Evolutionary conservation across 2,329 filamentous ascomycete species (phyloP), one percentile per base, ranked within the genome.

Genomic region (Pyrenochaeta sp.): DNA sequence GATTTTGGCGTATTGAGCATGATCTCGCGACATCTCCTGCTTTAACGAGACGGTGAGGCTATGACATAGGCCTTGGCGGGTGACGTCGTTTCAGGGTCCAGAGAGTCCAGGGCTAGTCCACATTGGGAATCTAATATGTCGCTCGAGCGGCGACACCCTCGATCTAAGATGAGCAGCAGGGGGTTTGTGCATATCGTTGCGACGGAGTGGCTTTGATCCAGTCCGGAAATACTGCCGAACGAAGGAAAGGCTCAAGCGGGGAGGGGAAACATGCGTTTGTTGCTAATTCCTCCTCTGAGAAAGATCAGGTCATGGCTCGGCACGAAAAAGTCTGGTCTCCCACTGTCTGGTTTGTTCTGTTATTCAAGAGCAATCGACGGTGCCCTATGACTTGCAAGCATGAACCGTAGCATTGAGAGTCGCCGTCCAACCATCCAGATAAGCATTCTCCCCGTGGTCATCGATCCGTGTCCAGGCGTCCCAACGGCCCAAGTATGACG

Each of bases 11-110:
- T 15, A 28, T 24, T 48, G 39, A 45, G 42, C 39, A 50, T 54
- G 52, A 56, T 52, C 22, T 54, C 28, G 52, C 45, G 42, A 45
- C 40, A 42, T 40, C 52, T 50, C 62, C 59, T 59, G 63, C 56
- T 57, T 54, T 58, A 50, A 50, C 8, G n/a, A 30, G 34, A 50
- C 42, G 42, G 32, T 54, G 43, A 57, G 30, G 48, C 53, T 65
- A 66, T 66, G 66, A 69, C 61, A 67, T 70, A 30, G 51, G 28
- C 28, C 66, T 69, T 69, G 66, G 68, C 65, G 50, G 30, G 64
- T 72, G 69, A 72, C 69, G 69, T 72, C 55, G 52, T 42, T 60
- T 22, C 59, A 64, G 66, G 66, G 62, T 66, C 67, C 58, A 64
- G 43, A 27, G 66, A 64, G 62, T 66, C 67, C 58, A 64, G 43